Percentiles rank a stretch among this genome's conserved stretches.
phyloP scores from a whole-genome alignment of 1,284 basidiomycete species.

The Ceratobasidium sp. region DNA sequence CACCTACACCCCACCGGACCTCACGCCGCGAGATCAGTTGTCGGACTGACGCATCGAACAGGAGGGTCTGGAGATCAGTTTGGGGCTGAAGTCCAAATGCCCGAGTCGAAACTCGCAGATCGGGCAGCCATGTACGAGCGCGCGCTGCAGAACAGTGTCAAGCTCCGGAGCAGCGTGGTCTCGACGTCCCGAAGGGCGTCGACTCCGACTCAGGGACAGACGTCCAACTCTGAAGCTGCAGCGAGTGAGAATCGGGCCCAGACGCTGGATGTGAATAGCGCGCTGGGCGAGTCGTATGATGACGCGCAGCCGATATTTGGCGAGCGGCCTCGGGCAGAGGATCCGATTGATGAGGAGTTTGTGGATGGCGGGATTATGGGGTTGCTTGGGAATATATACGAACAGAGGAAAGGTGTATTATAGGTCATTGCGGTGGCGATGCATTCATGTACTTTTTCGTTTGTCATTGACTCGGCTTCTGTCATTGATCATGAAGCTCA shows the following conservation, averaged over 20 bases:
- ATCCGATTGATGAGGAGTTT: constrained; percentile 54
- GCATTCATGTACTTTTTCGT: constrained; percentile 38
- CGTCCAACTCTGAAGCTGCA: not conserved
- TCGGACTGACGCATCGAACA: too few species aligned
- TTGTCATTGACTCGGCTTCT: not conserved
- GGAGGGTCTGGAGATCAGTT: too few species aligned
- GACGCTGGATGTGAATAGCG: constrained; percentile 61
- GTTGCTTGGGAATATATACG: constrained; percentile 77
- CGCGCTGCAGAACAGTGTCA: constrained; percentile 66
- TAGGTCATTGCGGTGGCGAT: constrained; percentile 45
- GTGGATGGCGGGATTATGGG: constrained; percentile 72
- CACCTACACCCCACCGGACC: constrained; percentile 38
- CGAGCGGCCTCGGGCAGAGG: constrained; percentile 38
- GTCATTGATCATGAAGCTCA: not conserved
- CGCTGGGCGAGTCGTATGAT: constrained; percentile 74
- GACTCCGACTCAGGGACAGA: not conserved
- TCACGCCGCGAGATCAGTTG: too few species aligned
- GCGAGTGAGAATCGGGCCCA: constrained; percentile 53
- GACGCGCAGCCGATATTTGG: constrained; percentile 53
- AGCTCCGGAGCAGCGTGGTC: constrained; percentile 30
- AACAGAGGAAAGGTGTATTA: constrained; percentile 43
- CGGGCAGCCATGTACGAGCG: constrained; percentile 74
- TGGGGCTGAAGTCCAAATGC: constrained; percentile 30
- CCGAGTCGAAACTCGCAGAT: constrained; percentile 52
- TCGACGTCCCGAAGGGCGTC: constrained; percentile 8